Conservation (phyloP, 2,329 filamentous ascomycete genomes). For the Fusarium tuaranense region DNA sequence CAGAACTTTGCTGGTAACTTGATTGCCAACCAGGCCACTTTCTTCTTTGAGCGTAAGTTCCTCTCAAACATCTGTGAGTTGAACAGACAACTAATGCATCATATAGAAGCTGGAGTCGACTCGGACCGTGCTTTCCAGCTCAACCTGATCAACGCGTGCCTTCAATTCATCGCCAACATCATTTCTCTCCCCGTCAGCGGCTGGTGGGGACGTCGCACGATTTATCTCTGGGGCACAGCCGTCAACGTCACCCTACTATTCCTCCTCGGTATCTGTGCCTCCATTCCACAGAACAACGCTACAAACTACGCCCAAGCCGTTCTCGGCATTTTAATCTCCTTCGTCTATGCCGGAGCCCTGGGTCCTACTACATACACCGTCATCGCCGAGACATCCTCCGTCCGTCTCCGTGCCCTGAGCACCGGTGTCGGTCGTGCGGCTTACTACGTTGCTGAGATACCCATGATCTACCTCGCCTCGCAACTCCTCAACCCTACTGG, state of each 20-base stretch:
- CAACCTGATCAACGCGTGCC: conserved; percentile 71
- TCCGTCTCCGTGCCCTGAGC: conserved; percentile 71
- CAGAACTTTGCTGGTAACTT: conserved; percentile 70
- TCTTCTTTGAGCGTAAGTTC: conserved; percentile 61
- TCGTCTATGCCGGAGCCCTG: conserved; percentile 70
- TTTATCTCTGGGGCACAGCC: conserved; percentile 70
- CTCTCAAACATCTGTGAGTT: neutral
- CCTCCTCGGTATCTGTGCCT: conserved; percentile 68
- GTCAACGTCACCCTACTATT: conserved; percentile 66
- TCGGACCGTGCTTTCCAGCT: conserved; percentile 67
- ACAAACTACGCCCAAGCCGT: conserved; percentile 67
- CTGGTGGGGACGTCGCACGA: conserved; percentile 70
- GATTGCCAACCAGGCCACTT: conserved; percentile 70
- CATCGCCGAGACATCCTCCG: conserved; percentile 73
- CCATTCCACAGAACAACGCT: conserved; percentile 54
- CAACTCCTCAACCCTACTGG: conserved; percentile 68
- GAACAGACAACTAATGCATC: conserved; percentile 4
- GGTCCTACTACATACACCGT: conserved; percentile 74
- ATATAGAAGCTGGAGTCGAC: conserved; percentile 67
- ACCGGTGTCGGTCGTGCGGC: conserved; percentile 71
- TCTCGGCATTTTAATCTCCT: conserved; percentile 73
- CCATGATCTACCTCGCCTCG: conserved; percentile 70
- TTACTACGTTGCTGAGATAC: conserved; percentile 74
- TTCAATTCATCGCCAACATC: conserved; percentile 71
- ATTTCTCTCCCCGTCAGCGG: conserved; percentile 73